These are phyloP conservation scores for Rhodomyrtus tomentosa DNA, from an alignment of 345 rosid species.

Conservation along the genomic window DNA sequence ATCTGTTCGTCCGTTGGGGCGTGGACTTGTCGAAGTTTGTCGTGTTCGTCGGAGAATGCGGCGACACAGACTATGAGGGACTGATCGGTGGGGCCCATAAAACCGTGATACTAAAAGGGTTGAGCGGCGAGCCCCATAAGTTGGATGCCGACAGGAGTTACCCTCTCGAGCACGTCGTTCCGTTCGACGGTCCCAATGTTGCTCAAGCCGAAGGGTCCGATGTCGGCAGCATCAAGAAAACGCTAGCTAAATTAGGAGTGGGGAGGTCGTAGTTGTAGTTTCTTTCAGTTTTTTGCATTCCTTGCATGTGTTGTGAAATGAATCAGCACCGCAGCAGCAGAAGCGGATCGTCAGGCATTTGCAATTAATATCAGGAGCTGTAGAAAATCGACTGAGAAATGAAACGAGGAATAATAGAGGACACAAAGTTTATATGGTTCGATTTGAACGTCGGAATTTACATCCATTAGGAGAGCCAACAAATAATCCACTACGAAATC, in stretches of 20 bases:
- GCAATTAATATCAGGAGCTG: too few relatives aligned
- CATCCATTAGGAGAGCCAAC: too few relatives aligned
- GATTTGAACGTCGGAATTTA: too few relatives aligned
- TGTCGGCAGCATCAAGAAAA: not conserved
- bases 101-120: conserved; percentile 62
- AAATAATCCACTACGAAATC: too few relatives aligned
- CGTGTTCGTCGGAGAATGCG: conserved; percentile 80
- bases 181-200: conserved; percentile 59
- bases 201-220: not conserved
- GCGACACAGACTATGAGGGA: conserved; percentile 94
- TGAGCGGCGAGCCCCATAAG: conserved; percentile 33
- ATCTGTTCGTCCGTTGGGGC: conserved; percentile 88
- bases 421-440: too few relatives aligned
- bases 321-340: too few relatives aligned
- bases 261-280: not conserved
- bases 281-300: not conserved
- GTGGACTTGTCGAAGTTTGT: conserved; percentile 67
- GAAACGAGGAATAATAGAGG: too few relatives aligned
- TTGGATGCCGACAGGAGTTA: conserved; percentile 55
- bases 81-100: conserved; percentile 82
- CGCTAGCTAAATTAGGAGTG: not conserved
- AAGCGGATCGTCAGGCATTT: too few relatives aligned
- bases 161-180: conserved; percentile 73
- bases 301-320: too few relatives aligned
- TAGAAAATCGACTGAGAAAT: too few relatives aligned